Conservation (phyloP, 345 rosid species). For the Citrus unshiu region DNA sequence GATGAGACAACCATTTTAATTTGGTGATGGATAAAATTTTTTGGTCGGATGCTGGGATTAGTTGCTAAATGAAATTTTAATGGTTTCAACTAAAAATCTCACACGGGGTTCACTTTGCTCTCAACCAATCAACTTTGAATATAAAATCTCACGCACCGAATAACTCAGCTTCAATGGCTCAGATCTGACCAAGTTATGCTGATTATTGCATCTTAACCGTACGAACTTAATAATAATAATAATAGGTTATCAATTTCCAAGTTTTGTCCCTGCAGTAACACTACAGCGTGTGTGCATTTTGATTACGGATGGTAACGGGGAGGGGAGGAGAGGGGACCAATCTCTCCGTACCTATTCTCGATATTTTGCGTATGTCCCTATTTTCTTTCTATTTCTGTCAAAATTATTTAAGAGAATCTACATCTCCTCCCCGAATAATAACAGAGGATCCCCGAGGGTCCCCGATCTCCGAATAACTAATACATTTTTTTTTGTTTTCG, state of each 20-base stretch:
- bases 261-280: background rate
- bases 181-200: background rate
- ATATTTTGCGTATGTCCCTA: no score
- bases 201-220: background rate
- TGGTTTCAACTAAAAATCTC: background rate
- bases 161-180: background rate
- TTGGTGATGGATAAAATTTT: background rate
- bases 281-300: no score
- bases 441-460: no score
- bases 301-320: no score
- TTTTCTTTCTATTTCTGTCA: accelerated
- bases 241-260: background rate
- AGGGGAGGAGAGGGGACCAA: accelerated
- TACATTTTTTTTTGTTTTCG: no score
- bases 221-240: background rate
- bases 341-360: accelerated
- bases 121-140: background rate
- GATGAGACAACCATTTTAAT: background rate
- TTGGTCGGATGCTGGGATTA: background rate
- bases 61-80: background rate
- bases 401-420: no score
- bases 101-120: background rate
- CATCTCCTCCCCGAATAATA: no score
- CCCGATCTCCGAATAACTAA: no score
- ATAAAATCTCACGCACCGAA: background rate